Evolutionary conservation across 352 stramenopile genomes (phyloP).

Genomic region (Phytophthora chlamydospora): DNA sequence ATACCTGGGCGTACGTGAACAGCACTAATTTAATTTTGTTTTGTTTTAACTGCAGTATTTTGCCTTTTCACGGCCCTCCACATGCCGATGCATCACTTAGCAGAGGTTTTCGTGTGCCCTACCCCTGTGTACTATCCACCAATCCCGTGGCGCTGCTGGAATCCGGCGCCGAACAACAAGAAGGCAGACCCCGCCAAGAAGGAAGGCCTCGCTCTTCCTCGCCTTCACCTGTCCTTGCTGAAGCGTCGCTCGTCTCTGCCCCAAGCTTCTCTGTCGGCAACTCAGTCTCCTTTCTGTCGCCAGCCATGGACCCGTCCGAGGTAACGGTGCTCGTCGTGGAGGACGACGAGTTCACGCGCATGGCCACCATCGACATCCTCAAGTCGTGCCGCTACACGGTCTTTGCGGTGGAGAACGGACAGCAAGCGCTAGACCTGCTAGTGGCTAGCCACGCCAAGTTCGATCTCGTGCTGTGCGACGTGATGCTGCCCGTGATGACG

Average conservation of each 20-base stretch:
- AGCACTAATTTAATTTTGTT: too few relatives aligned
- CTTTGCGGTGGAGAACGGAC: slow-evolving; percentile 84
- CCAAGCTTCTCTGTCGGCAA: slow-evolving; percentile 3
- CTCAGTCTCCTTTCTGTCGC: slow-evolving; percentile 1
- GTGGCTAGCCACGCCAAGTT: slow-evolving; percentile 76
- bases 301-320: slow-evolving; percentile 83
- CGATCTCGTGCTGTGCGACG: slow-evolving; percentile 89
- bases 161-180: too few relatives aligned
- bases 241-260: slow-evolving; percentile 33
- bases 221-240: not conserved
- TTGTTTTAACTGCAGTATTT: too few relatives aligned
- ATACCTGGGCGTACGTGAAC: too few relatives aligned
- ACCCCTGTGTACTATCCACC: slow-evolving; percentile 3
- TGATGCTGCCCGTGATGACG: slow-evolving; percentile 91
- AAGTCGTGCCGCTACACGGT: slow-evolving; percentile 87
- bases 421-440: slow-evolving; percentile 76
- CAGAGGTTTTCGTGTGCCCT: not conserved
- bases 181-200: too few relatives aligned
- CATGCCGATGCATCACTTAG: not conserved
- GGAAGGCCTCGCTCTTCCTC: not conserved
- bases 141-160: not conserved
- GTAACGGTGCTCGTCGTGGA: slow-evolving; percentile 90
- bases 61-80: not conserved
- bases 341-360: slow-evolving; percentile 90
- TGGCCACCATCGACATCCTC: slow-evolving; percentile 90